Evolutionary conservation across 129 eudicot genomes (phyloP).

Genomic region (Mikania micrantha): DNA sequence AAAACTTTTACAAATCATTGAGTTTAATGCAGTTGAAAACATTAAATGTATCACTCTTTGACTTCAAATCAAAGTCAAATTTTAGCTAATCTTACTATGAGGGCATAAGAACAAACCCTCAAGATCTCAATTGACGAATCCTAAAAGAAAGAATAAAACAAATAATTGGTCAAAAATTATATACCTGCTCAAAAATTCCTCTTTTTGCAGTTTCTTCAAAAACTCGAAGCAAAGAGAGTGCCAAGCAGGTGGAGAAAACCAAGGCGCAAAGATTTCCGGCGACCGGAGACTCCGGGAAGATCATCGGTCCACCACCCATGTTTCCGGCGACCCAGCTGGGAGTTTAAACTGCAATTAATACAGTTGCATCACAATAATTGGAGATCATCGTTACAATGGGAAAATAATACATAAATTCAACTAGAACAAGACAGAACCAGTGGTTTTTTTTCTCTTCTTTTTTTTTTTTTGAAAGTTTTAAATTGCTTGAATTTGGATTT

Average conservation of each 20-base stretch:
- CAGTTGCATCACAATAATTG: too few species aligned
- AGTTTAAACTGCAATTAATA: too few species aligned
- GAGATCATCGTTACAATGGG: too few species aligned
- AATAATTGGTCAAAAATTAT: not conserved
- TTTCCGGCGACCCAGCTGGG: too few species aligned
- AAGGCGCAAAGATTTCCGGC: conserved; percentile 47
- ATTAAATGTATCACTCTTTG: not conserved
- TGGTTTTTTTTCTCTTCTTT: too few species aligned
- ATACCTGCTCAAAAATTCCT: conserved; percentile 64
- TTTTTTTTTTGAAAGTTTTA: too few species aligned
- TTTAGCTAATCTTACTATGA: too few species aligned
- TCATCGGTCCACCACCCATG: conserved; percentile 8
- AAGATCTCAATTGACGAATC: too few species aligned
- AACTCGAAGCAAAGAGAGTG: conserved; percentile 50
- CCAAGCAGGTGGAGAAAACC: conserved; percentile 51
- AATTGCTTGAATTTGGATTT: too few species aligned
- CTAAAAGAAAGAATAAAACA: not conserved
- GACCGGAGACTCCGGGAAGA: conserved; percentile 36
- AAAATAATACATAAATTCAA: too few species aligned
- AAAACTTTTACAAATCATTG: not conserved
- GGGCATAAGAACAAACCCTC: too few species aligned
- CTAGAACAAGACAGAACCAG: too few species aligned
- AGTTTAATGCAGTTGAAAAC: not conserved
- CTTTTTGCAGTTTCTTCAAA: conserved; percentile 68
- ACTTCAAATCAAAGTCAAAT: not conserved